Evolutionary conservation across 2,329 filamentous ascomycete species (phyloP), one percentile per base, ranked within the genome.

Genomic region (Sporothrix phasma): DNA sequence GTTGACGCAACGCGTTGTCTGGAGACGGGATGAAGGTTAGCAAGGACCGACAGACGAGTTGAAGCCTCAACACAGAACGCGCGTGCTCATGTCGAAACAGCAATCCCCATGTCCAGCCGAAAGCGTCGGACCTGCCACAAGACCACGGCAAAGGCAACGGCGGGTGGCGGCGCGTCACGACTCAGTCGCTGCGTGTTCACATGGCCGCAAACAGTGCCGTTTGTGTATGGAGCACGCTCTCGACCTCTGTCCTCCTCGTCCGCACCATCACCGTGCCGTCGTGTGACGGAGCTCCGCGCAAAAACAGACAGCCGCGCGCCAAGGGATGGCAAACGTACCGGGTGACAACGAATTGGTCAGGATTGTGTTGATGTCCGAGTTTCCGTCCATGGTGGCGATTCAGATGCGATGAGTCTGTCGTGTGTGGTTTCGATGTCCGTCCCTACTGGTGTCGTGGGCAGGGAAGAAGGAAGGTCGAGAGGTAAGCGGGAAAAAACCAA

Each of bases 311-410:
- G 34, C 62, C 59, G 63, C 15, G n/a, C 45, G 63, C 64, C 53
- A 54, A 10, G 26, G 39, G 37, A 22, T 26, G 15, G 37, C 24
- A 31, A 26, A 78, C 88, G 77, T 81, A 97, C 94, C 93, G 75
- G 92, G 84, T 75, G 92, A 95, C 80, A 97, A 87, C 77, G 94
- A 97, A 82, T 92, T 93, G 79, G 91, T 87, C 82, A 99, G 89
- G 81, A 99, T 93, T 81, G 92, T 88, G 82, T 93, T 96, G 82
- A 97, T 95, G 81, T 97, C 91, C 89, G 95, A 80, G 74, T 72
- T 92, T 81, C 81, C 84, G 78, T 82, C 84, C 83, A 85, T 91
- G 77, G 74, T 81, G 76, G 74, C 64, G 26, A 46, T 54, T 46
- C 61, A 26, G 29, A 39, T 29, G 62, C 22, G 39, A 37, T 46